A percentile compares a stretch with the other conserved stretches of the same genome.
phyloP scores from a whole-genome alignment of 2,329 filamentous ascomycete genomes.

The Colletotrichum sp. region DNA sequence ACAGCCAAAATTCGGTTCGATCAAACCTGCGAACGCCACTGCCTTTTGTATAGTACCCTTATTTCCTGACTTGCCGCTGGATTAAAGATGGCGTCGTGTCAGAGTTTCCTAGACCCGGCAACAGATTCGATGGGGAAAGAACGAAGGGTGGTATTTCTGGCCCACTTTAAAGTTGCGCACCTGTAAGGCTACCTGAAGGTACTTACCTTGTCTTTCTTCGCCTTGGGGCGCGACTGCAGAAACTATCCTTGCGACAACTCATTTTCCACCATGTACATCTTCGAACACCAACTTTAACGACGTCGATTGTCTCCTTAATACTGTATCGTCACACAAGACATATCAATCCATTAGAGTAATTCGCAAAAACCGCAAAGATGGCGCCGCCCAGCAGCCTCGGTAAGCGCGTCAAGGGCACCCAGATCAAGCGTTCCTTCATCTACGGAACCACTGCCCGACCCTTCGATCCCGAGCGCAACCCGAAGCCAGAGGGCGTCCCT shows the following conservation, averaged over 20 bases:
- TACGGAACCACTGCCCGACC: constrained; percentile 82
- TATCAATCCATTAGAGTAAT: neutral
- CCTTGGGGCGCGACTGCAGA: neutral
- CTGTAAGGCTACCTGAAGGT: neutral
- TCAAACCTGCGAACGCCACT: neutral
- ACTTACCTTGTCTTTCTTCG: neutral
- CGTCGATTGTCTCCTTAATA: neutral
- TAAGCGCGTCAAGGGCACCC: constrained; percentile 69
- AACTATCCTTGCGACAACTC: neutral
- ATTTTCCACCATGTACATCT: neutral
- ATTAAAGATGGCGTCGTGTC: neutral
- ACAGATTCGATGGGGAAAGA: neutral
- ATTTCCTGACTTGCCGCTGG: neutral
- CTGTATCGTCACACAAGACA: neutral
- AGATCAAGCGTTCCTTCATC: constrained; percentile 70
- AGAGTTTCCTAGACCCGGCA: neutral
- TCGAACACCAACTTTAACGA: neutral
- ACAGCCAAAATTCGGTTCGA: neutral
- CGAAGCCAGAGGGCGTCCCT: constrained; percentile 77
- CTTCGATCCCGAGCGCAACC: constrained; percentile 79
- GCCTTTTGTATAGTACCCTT: neutral
- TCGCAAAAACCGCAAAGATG: constrained; percentile 42
- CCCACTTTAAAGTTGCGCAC: neutral
- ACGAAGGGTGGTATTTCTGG: neutral
- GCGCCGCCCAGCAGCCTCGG: constrained; percentile 62